Base-by-base conservation (phyloP, 2,329 filamentous ascomycete genomes). In the Colletotrichum endophyticum region DNA sequence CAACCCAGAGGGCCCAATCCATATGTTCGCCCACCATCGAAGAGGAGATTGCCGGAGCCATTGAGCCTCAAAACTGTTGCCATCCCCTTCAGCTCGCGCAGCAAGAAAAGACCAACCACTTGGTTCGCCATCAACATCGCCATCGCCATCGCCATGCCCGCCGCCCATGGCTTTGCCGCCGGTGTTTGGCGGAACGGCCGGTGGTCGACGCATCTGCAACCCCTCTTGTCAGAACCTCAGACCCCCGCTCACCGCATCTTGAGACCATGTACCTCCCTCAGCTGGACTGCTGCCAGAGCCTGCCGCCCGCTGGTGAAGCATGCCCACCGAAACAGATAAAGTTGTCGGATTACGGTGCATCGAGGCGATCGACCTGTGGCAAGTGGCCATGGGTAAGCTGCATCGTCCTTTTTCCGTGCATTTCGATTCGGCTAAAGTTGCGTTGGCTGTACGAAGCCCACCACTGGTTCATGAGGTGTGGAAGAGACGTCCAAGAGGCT, bases 221-320 rank as follows among this genome's bases (percentile, higher is more conserved):
- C 66, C 49, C 66, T 57, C 12, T 12, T 66, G 66, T 59, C 66
- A 59, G 66, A 62, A 69, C 28, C 8, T 15, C 34, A 36, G 44
- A 32, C 44, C 66, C 44, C 66, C 53, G 56, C 69, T 72, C 61
- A 75, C 72, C 68, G 72, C 72, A 71, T 72, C n/a, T 66, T 62
- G 34, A 56, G 53, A 32, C 34, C 34, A 66, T 75, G 62, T 57
- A 53, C 36, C 36, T 39, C 16, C 39, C 39, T 44, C 19, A n/a
- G 56, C 63, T 30, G 30, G 25, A 22, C n/a, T 63, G 39, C n/a
- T 63, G 39, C 56, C 63, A 75, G 62, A 67, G 63, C 63, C 32
- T 44, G 73, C 63, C 36, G 68, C 56, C 28, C 19, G 49, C 28
- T 9, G 53, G 11, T 16, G 30, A 61, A 59, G 49, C 30, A 22